phyloP scores from a whole-genome alignment of 1,284 basidiomycete genomes.

The Phellopilus nigrolimitatus region DNA sequence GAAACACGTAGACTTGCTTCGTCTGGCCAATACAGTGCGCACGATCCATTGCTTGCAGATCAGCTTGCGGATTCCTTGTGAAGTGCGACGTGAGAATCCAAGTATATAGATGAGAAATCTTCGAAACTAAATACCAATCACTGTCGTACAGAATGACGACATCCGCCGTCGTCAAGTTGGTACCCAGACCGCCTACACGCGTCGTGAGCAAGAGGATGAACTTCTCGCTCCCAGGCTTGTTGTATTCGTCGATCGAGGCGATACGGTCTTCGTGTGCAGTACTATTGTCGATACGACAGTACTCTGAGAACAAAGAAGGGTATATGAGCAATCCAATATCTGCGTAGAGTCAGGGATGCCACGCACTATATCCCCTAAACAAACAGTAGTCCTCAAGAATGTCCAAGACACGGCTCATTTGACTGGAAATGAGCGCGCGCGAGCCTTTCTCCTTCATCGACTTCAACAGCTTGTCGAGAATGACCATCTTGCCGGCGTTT shows the following conservation, averaged over 20 bases:
- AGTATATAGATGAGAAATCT: constrained; percentile 4
- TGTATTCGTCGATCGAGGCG: constrained; percentile 95
- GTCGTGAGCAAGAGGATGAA: constrained; percentile 98
- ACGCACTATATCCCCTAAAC: constrained; percentile 85
- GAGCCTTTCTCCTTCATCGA: constrained; percentile 92
- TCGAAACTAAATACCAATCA: constrained; percentile 68
- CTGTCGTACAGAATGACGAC: constrained; percentile 95
- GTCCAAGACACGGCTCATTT: constrained; percentile 94
- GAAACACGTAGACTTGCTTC: constrained; percentile 97
- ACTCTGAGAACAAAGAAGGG: constrained; percentile 49
- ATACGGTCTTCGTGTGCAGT: constrained; percentile 98
- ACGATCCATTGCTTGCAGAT: constrained; percentile 98
- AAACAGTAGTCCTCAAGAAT: constrained; percentile 98
- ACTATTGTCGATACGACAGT: constrained; percentile 95
- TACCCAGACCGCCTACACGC: constrained; percentile 96
- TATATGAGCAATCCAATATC: neutral
- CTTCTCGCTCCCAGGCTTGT: constrained; percentile 91
- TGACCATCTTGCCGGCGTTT: constrained; percentile 97
- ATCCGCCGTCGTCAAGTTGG: constrained; percentile 95
- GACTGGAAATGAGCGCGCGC: constrained; percentile 94
- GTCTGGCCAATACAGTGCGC: constrained; percentile 98
- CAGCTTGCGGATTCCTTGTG: constrained; percentile 98
- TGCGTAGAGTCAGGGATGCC: neutral
- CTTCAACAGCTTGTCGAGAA: constrained; percentile 89
- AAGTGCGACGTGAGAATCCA: too few relatives aligned